phyloP scores from a whole-genome alignment of 495 filamentous ascomycete genomes.

The Recurvomyces mirabilis region DNA sequence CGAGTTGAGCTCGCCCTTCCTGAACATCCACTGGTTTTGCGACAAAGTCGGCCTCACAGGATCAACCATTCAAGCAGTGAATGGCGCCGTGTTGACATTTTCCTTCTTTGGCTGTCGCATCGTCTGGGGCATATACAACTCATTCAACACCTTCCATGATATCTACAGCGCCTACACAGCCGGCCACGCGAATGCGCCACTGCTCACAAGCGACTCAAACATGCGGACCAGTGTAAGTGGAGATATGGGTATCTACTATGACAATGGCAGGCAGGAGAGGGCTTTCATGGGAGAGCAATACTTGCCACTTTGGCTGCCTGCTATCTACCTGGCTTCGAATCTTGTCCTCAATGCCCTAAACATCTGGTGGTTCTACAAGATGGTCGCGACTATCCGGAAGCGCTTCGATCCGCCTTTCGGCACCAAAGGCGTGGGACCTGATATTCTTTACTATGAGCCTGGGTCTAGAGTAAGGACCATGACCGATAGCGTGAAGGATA shows the following conservation, averaged over 20 bases:
- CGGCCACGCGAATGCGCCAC: slow-evolving; percentile 4
- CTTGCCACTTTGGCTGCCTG: slow-evolving; percentile 70
- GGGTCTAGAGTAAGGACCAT: not conserved
- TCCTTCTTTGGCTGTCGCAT: slow-evolving; percentile 85
- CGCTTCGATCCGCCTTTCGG: slow-evolving; percentile 61
- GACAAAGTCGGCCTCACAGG: slow-evolving; percentile 96
- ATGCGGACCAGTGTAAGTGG: not conserved
- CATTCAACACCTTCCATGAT: slow-evolving; percentile 63
- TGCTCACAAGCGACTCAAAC: not conserved
- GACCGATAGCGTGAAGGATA: not conserved
- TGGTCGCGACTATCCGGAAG: slow-evolving; percentile 85
- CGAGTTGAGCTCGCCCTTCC: slow-evolving; percentile 87
- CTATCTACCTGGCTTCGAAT: slow-evolving; percentile 66
- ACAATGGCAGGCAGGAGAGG: slow-evolving; percentile 3
- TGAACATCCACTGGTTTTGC: slow-evolving; percentile 98
- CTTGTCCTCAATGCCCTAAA: slow-evolving; percentile 75
- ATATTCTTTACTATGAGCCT: slow-evolving; percentile 8
- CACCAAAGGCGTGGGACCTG: slow-evolving; percentile 23
- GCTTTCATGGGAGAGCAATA: slow-evolving; percentile 17
- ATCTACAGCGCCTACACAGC: slow-evolving; percentile 48
- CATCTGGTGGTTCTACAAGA: slow-evolving; percentile 94
- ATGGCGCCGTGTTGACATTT: slow-evolving; percentile 60
- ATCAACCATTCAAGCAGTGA: slow-evolving; percentile 68
- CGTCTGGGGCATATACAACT: slow-evolving; percentile 82
- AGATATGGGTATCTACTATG: slow-evolving; percentile 2